Evolutionary conservation across 192 early-diverging fungal species (phyloP), one percentile per base, ranked within the genome.

Genomic region (Coemansia pectinata): DNA sequence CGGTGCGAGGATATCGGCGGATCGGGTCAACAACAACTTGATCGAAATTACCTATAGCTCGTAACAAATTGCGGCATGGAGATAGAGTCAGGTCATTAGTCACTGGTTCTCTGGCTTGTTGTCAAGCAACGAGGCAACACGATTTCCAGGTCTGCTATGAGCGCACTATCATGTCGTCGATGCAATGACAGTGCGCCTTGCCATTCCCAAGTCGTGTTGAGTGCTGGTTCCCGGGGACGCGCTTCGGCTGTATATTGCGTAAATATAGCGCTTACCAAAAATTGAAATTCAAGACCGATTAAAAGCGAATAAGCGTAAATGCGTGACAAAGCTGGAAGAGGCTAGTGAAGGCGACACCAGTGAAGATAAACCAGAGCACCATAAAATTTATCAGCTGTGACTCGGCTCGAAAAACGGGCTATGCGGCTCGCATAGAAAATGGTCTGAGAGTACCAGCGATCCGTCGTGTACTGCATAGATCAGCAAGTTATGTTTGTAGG

Each of bases 291-390:
- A 61, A 55, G 47, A 36, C 21, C 41, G 50, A 45, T 25, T 42
- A 42, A 42, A 67, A 27, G 39, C 60, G 41, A 39, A 55, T 8
- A 53, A 40, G 40, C 62, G 36, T 17, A 31, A 44, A 60, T 61
- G n/a, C 14, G 12, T 5, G n/a, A 61, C 9, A 62, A 45, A 50
- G 50, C 39, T 36, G 40, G 23, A 25, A 62, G 40, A 41, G 40
- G 10, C n/a, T 45, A 21, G 47, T 21, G 19, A 48, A 21, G 1
- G 47, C 7, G 19, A 59, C 27, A 27, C 27, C 27, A 27, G 27
- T 27, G 27, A 27, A 27, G 27, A 27, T 27, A 27, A 27, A 27
- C 27, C 27, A 27, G 21, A 45, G 44, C 27, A 27, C 2, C 25
- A 27, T 27, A 27, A 27, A 27, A 27, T 27, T 27, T 27, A 27